A percentile compares a stretch with the other conserved stretches of the same genome.
These are phyloP conservation scores for Hygrophoropsis aurantiaca DNA, from an alignment of 768 basidiomycete species.

Conservation along the genomic window DNA sequence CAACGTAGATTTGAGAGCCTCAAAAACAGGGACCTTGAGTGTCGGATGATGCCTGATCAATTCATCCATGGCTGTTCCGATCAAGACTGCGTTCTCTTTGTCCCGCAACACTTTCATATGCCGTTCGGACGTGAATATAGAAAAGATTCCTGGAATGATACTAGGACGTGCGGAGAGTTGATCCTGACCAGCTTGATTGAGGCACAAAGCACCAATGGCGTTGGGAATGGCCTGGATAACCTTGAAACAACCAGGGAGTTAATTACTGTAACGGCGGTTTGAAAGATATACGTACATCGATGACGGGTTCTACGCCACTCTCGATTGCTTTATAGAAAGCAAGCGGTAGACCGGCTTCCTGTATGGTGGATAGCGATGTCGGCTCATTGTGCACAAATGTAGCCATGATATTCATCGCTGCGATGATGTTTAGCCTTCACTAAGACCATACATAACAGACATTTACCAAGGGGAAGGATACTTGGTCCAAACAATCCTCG, in stretches of 20 bases:
- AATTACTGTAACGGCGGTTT: not conserved
- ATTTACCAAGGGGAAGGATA: conserved; percentile 80
- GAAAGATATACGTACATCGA: conserved; percentile 58
- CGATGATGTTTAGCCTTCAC: conserved; percentile 9
- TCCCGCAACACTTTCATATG: conserved; percentile 85
- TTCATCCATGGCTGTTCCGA: conserved; percentile 92
- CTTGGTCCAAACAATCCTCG: conserved; percentile 83
- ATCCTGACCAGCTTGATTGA: conserved; percentile 87
- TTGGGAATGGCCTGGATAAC: conserved; percentile 92
- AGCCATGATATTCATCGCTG: conserved; percentile 90
- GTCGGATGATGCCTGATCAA: conserved; percentile 94
- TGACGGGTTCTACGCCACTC: conserved; percentile 78
- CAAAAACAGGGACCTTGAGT: conserved; percentile 78
- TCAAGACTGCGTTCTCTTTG: conserved; percentile 86
- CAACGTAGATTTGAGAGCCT: conserved; percentile 70
- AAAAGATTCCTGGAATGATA: conserved; percentile 83
- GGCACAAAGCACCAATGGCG: conserved; percentile 92
- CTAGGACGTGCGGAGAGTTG: conserved; percentile 74
- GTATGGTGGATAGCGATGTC: conserved; percentile 87
- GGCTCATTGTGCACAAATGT: conserved; percentile 99
- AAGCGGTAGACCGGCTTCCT: conserved; percentile 89
- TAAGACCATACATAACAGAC: not conserved
- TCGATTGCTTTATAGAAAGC: conserved; percentile 87
- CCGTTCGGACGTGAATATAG: conserved; percentile 81
- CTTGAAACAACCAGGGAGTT: conserved; percentile 36